Base-by-base conservation (phyloP, 192 early-diverging fungal genomes). In the Coemansia sp. region DNA sequence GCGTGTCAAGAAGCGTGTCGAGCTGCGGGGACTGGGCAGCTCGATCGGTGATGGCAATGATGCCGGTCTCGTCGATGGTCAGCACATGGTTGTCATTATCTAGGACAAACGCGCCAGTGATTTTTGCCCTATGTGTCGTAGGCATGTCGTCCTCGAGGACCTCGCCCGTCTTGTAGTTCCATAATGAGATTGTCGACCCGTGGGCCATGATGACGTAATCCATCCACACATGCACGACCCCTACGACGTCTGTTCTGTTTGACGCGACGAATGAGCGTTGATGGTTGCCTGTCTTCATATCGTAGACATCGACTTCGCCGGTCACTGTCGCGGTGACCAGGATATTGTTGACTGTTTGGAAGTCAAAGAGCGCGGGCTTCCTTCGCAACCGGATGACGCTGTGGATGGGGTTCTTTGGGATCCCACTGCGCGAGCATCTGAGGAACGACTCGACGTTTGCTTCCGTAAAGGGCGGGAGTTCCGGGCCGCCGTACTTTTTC, bases 121-220 rank as follows among this genome's bases (percentile, higher is more conserved):
- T 78, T 2, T 34, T 36, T 6, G 66, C 64, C 23, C 63, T 65
- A 26, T 83, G 81, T 44, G 76, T 63, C 26, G 81, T 83, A 14
- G 21, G 43, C 63, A 83, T 38, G 9, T 35, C 66, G 46, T 66
- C 64, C 46, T 75, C 75, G 20, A 78, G 48, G 6, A 56, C 10
- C 53, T 74, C 76, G 15, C 81, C 81, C 18, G 81, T 78, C 30
- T 21, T 59, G 70, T 83, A 72, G 72, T 78, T 78, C 76, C 73
- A 78, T 60, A 83, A 48, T 4, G 81, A 60, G 34, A 83, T 61
- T 6, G 48, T 45, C 66, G 69, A 51, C 14, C 72, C 81, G 38
- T 77, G 76, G 6, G 72, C 77, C 10, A 72, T 76, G 1, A 83
- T 68, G 9, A 83, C 63, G 26, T 58, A 83, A 43, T 83, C 73